A percentile compares a stretch with the other conserved stretches of the same genome.
These are phyloP conservation scores for Trypanosoma avium DNA, from an alignment of 208 protist genomes.

Conservation along the genomic window DNA sequence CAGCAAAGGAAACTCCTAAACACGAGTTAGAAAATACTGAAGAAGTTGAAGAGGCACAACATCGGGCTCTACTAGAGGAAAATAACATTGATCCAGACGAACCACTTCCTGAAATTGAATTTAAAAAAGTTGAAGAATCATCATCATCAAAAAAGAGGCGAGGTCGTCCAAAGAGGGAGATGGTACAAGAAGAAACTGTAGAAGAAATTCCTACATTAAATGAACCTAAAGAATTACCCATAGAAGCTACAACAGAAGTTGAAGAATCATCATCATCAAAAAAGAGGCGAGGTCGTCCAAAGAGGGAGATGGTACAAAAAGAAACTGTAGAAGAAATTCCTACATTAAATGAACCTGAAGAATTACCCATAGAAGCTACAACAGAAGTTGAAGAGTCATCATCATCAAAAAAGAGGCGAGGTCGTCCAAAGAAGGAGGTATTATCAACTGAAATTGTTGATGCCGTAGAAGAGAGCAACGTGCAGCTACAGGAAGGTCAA, in stretches of 20 bases:
- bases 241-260: not conserved
- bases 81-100: slow-evolving; percentile 21
- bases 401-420: slow-evolving; percentile 1
- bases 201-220: not conserved
- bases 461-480: not conserved
- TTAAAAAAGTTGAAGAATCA: not conserved
- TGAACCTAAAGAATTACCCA: not conserved
- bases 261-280: not conserved
- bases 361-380: not conserved
- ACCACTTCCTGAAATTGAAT: slow-evolving; percentile 9
- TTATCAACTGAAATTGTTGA: not conserved
- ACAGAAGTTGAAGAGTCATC: not conserved
- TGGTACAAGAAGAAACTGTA: not conserved
- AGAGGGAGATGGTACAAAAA: not conserved
- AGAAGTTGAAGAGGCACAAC: slow-evolving; percentile 24
- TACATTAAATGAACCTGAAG: not conserved
- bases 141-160: not conserved
- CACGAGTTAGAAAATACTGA: slow-evolving; percentile 28
- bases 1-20: no score
- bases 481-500: not conserved
- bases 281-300: not conserved
- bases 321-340: not conserved
- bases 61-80: slow-evolving; percentile 18
- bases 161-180: slow-evolving; percentile 7
- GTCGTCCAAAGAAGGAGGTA: not conserved